Conservation (phyloP, 2,329 filamentous ascomycete species). For the Septoria linicola region DNA sequence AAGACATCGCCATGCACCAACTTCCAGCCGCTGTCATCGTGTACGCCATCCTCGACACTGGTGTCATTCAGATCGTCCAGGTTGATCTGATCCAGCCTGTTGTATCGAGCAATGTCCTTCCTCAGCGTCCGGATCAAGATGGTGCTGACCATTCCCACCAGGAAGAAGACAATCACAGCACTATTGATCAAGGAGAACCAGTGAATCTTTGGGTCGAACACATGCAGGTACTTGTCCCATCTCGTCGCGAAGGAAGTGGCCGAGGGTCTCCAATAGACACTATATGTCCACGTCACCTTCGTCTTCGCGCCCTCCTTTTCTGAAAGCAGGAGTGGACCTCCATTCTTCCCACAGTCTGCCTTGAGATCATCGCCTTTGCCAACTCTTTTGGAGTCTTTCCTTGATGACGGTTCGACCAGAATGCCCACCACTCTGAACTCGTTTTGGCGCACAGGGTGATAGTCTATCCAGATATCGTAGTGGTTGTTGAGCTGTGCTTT, state of each 20-base stretch:
- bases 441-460: conserved; percentile 72
- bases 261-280: conserved; percentile 83
- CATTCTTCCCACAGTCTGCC: conserved; percentile 62
- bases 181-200: conserved; percentile 99
- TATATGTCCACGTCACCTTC: conserved; percentile 83
- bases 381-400: conserved; percentile 56
- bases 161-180: conserved; percentile 87
- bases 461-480: conserved; percentile 91
- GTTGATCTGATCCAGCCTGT: conserved; percentile 85
- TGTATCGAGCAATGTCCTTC: conserved; percentile 96
- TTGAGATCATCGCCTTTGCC: conserved; percentile 47
- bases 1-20: conserved; percentile 97
- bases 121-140: conserved; percentile 82
- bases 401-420: conserved; percentile 77
- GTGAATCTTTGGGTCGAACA: conserved; percentile 96
- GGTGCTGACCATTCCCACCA: conserved; percentile 88
- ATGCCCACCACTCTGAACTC: conserved; percentile 90
- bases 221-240: conserved; percentile 98
- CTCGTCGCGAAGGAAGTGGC: conserved; percentile 89
- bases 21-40: conserved; percentile 98
- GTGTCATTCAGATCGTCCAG: conserved; percentile 84
- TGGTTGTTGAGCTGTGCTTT: conserved; percentile 80
- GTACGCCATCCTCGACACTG: conserved; percentile 77
- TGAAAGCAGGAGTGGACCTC: conserved; percentile 62
- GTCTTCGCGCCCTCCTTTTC: conserved; percentile 57